Conservation (phyloP, 768 basidiomycete genomes). For the Podaxis sp. region DNA sequence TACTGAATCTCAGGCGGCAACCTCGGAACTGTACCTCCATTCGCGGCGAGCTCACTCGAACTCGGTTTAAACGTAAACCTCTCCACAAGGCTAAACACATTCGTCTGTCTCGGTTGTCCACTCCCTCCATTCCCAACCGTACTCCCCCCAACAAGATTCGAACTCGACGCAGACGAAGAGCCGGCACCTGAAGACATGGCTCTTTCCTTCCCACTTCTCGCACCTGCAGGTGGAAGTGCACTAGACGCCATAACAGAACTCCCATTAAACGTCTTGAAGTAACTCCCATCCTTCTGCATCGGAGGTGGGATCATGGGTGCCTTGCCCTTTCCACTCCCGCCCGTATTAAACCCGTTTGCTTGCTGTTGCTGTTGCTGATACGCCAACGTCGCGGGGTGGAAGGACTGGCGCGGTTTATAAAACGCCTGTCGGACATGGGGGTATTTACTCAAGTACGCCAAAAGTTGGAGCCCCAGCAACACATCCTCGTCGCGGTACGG, state of each 20-base stretch:
- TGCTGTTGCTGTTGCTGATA: conserved; percentile 21
- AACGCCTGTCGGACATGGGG: conserved; percentile 96
- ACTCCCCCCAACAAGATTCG: neutral
- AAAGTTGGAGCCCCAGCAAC: conserved; percentile 82
- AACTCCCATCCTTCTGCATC: conserved; percentile 14
- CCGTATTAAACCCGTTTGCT: neutral
- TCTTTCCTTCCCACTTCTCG: conserved; percentile 18
- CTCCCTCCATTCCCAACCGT: neutral
- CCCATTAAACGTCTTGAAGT: conserved; percentile 15
- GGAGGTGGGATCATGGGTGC: conserved; percentile 26
- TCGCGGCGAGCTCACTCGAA: conserved; percentile 47
- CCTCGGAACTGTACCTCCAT: conserved; percentile 32
- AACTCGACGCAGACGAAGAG: conserved; percentile 7
- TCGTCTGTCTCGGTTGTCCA: conserved; percentile 57
- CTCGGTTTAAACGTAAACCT: conserved; percentile 94
- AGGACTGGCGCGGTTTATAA: conserved; percentile 83
- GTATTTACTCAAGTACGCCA: conserved; percentile 97
- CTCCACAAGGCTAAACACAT: conserved; percentile 96
- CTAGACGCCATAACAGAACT: conserved; percentile 5
- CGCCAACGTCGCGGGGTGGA: conserved; percentile 70
- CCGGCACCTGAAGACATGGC: conserved; percentile 10
- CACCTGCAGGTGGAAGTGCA: neutral
- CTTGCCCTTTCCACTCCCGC: conserved; percentile 46
- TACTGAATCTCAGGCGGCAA: conserved; percentile 93
- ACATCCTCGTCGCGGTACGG: conserved; percentile 96